Base-by-base conservation (phyloP, 768 basidiomycete genomes). In the Agaricus sinodeliciosus region DNA sequence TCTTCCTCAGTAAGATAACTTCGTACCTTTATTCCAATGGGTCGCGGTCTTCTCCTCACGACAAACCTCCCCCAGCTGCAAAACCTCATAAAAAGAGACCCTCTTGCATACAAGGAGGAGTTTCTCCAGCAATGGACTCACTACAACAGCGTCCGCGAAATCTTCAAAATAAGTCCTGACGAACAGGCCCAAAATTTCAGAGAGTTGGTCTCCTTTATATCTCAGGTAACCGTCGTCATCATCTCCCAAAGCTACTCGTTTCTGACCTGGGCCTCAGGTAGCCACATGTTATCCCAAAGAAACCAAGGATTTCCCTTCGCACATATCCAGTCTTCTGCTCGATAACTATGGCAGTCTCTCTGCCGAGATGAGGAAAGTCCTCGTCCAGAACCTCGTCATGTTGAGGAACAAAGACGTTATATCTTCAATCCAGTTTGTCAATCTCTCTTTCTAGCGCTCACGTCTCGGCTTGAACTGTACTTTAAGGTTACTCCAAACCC, bases 41-140 rank as follows among this genome's bases (percentile, higher is more conserved):
- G 73, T 59, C 77, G 90, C 53, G 89, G 88, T 45, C 76, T 87
- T 48, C 77, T 93, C 51, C 79, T 95, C 59, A 86, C 90, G 28
- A 81, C 89, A 13, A 95, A 95, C 63, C 80, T 97, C 8, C 94
- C 96, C 0, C 92, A 96, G 64, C 78, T 99, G 7, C 95, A 98
- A 67, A 97, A 97, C 65, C 77, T 98, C 49, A 94, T 99, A 67
- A 99, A 99, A 65, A 81, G 96, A 41, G 92, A 96, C 66, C 90
- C 95, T 3, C 68, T 72, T 8, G 85, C 81, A 0, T 98, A 99
- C 74, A 87, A 82, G 65, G 95, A 98, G 56, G 96, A 99, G 61
- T 99, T 98, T 60, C 65, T 94, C 13, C 92, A 92, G 58, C 95
- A 99, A 76, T 96, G 93, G 87, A 90, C 90, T 55, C 91, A 95